A percentile compares a stretch with the other conserved stretches of the same genome.
Conservation (phyloP, 768 basidiomycete genomes). For the Agaricus subrufescens region DNA sequence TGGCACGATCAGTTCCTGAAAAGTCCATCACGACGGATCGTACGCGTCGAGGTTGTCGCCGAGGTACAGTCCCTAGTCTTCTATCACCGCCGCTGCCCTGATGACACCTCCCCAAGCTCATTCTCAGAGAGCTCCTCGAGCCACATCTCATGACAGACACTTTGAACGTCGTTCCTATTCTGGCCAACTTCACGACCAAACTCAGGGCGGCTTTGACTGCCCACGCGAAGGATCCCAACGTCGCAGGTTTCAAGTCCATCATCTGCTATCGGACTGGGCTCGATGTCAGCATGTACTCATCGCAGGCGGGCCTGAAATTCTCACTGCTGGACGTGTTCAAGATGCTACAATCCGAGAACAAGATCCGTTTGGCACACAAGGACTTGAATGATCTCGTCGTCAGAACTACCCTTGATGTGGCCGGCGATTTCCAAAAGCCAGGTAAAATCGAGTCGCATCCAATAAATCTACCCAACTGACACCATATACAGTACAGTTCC, state of each 20-base stretch:
- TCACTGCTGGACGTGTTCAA: slow-evolving; percentile 29
- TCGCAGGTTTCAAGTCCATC: slow-evolving; percentile 73
- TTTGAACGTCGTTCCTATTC: slow-evolving; percentile 15
- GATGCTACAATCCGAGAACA: slow-evolving; percentile 29
- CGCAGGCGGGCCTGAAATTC: slow-evolving; percentile 20
- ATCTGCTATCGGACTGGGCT: slow-evolving; percentile 77
- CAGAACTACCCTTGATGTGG: slow-evolving; percentile 45
- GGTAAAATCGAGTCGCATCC: slow-evolving; percentile 31
- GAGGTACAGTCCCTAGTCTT: slow-evolving; percentile 41
- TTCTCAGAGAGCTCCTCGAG: slow-evolving; percentile 24
- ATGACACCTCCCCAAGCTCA: slow-evolving; percentile 21
- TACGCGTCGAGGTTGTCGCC: slow-evolving; percentile 67
- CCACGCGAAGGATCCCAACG: slow-evolving; percentile 38
- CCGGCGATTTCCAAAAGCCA: slow-evolving; percentile 51
- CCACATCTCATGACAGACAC: slow-evolving; percentile 12
- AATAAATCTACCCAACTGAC: background rate
- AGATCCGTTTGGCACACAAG: slow-evolving; percentile 56
- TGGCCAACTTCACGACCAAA: slow-evolving; percentile 25
- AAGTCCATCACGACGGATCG: slow-evolving; percentile 53
- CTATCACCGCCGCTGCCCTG: slow-evolving; percentile 7
- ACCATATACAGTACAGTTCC: slow-evolving; percentile 64
- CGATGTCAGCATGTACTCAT: slow-evolving; percentile 34
- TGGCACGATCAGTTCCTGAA: slow-evolving; percentile 64
- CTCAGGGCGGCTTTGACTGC: slow-evolving; percentile 32
- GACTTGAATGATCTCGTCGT: slow-evolving; percentile 66